Conservation (phyloP, 805 yeast genomes). For the Yarrowia sp. region DNA sequence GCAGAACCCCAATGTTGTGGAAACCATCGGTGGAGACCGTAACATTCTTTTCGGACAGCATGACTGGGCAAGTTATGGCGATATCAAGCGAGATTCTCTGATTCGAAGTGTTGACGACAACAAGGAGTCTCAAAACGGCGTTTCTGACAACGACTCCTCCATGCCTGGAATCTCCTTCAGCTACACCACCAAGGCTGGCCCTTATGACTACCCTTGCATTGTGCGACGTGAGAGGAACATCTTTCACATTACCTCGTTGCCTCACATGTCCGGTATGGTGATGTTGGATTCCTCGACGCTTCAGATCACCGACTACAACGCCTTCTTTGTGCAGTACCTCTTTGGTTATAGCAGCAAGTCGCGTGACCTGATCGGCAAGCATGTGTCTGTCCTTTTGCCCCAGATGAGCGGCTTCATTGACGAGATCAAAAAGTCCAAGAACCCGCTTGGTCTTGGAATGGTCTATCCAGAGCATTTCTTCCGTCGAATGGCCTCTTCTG, state of each 20-base stretch:
- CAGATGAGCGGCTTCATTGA: background rate
- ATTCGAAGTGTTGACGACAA: background rate
- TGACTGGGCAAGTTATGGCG: slow-evolving; percentile 39
- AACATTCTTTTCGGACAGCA: slow-evolving; percentile 57
- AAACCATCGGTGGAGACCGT: slow-evolving; percentile 12
- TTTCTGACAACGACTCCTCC: background rate
- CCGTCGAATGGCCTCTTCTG: slow-evolving; percentile 45
- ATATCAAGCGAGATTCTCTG: background rate
- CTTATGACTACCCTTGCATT: slow-evolving; percentile 12
- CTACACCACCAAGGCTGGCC: background rate
- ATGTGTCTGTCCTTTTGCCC: background rate
- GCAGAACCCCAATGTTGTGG: background rate
- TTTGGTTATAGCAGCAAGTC: slow-evolving; percentile 56
- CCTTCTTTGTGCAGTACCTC: slow-evolving; percentile 70
- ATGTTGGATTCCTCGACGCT: slow-evolving; percentile 54
- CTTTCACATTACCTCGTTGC: slow-evolving; percentile 69
- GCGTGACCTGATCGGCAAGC: slow-evolving; percentile 40
- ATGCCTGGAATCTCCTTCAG: background rate
- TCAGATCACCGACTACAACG: slow-evolving; percentile 66
- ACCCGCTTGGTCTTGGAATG: slow-evolving; percentile 51
- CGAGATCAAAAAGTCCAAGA: background rate
- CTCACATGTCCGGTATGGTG: slow-evolving; percentile 83
- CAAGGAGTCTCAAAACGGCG: background rate
- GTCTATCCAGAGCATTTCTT: slow-evolving; percentile 91
- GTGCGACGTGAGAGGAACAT: background rate